Conservation (phyloP, 1,139 yeast genomes). For the Candida smagusa region DNA sequence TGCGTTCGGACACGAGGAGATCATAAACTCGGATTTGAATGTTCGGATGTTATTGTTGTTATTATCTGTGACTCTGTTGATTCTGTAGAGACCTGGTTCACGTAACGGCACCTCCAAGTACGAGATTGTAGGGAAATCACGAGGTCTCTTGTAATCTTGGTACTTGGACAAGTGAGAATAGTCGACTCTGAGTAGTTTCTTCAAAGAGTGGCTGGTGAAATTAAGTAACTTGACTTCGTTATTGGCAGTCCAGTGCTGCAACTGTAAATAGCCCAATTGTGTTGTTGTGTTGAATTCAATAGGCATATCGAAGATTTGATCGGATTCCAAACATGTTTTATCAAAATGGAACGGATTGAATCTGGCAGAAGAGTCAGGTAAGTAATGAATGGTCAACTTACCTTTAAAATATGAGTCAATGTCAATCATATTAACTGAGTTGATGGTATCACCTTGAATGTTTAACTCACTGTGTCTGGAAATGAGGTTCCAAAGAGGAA, state of each 20-base stretch:
- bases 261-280: slow-evolving; percentile 64
- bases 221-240: slow-evolving; percentile 47
- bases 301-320: slow-evolving; percentile 49
- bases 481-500: slow-evolving; percentile 48
- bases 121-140: slow-evolving; percentile 31
- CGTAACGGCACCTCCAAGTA: slow-evolving; percentile 57
- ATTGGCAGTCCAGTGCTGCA: slow-evolving; percentile 58
- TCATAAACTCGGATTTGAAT: slow-evolving; percentile 58
- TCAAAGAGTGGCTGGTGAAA: slow-evolving; percentile 56
- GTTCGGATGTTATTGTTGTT: slow-evolving; percentile 64
- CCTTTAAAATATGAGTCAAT: slow-evolving; percentile 80
- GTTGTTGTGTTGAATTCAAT: slow-evolving; percentile 78
- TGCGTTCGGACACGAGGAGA: slow-evolving; percentile 79
- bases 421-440: slow-evolving; percentile 46
- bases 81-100: slow-evolving; percentile 71
- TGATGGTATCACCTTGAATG: slow-evolving; percentile 56
- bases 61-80: slow-evolving; percentile 62
- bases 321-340: slow-evolving; percentile 52
- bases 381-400: slow-evolving; percentile 75
- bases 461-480: slow-evolving; percentile 59
- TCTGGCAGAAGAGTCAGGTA: slow-evolving; percentile 88
- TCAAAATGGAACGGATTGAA: slow-evolving; percentile 72
- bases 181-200: slow-evolving; percentile 40
- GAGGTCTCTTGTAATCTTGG: slow-evolving; percentile 16
- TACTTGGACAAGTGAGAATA: slow-evolving; percentile 31